Conservation (phyloP, 164 flowering plant genomes). For the Vitis cinerea region DNA sequence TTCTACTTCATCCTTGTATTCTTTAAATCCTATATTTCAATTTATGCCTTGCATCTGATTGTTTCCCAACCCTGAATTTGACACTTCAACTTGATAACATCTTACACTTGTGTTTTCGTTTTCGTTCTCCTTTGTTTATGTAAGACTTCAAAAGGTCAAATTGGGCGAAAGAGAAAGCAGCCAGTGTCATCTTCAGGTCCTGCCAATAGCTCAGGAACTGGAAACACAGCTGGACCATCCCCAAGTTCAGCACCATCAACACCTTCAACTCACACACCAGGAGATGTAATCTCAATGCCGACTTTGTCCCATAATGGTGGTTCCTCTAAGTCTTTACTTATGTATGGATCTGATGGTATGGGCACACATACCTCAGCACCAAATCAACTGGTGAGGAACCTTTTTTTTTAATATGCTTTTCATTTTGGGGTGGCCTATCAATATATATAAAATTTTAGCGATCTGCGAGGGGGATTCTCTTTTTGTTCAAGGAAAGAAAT, state of each 20-base stretch:
- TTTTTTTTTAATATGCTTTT: not conserved
- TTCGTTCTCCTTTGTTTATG: not conserved
- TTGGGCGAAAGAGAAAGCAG: slow-evolving; percentile 43
- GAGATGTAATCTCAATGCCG: slow-evolving; percentile 33
- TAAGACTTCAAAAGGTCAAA: slow-evolving; percentile 40
- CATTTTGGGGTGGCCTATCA: not conserved
- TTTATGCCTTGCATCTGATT: not conserved
- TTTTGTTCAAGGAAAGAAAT: too few relatives aligned
- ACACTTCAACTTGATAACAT: not conserved
- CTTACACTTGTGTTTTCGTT: not conserved
- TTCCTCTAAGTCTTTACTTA: slow-evolving; percentile 34
- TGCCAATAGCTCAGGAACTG: slow-evolving; percentile 43
- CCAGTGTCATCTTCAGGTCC: slow-evolving; percentile 44
- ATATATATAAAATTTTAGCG: too few relatives aligned
- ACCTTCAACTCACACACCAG: slow-evolving; percentile 42
- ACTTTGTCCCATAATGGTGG: slow-evolving; percentile 23
- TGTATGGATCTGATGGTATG: slow-evolving; percentile 40
- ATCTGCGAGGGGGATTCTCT: too few relatives aligned
- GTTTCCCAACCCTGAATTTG: not conserved
- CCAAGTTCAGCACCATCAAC: slow-evolving; percentile 39
- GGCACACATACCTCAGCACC: slow-evolving; percentile 31
- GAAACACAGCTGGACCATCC: slow-evolving; percentile 38
- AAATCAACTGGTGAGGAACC: slow-evolving; percentile 30
- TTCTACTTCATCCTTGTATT: not conserved
- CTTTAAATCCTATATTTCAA: too few relatives aligned